Evolutionary conservation across 129 eudicot species (phyloP).

Genomic region (Calendula officinalis): DNA sequence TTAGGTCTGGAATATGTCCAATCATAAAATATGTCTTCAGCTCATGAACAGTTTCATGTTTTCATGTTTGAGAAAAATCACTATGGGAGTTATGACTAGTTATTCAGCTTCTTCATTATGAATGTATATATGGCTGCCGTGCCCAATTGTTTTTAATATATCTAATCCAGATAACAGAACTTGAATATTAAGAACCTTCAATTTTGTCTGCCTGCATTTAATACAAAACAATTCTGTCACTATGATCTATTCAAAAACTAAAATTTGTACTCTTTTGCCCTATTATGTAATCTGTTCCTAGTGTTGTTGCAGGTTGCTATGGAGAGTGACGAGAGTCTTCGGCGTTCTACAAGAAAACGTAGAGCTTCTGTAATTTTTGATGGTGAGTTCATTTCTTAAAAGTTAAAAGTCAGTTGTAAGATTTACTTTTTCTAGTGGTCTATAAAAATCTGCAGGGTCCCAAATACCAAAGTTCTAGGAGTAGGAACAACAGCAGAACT

Average conservation of each 20-base stretch:
- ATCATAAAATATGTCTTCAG: background rate
- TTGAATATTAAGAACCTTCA: constrained; percentile 11
- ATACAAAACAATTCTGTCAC: background rate
- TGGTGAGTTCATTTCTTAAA: constrained; percentile 56
- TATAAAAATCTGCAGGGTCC: constrained; percentile 58
- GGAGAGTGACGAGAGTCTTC: constrained; percentile 62
- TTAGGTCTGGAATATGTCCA: background rate
- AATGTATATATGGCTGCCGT: constrained; percentile 8
- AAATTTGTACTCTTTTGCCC: background rate
- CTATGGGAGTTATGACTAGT: constrained; percentile 1
- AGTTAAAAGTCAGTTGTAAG: background rate
- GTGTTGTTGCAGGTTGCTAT: constrained; percentile 52
- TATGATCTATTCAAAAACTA: constrained; percentile 1
- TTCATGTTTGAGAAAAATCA: background rate
- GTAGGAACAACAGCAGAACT: constrained; percentile 41
- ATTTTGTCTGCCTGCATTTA: background rate
- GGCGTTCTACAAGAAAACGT: constrained; percentile 90
- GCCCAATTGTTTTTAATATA: constrained; percentile 5
- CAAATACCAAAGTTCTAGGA: constrained; percentile 54
- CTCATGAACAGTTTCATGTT: background rate
- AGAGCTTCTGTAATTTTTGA: constrained; percentile 55
- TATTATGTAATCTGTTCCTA: constrained; percentile 20
- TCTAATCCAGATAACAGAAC: constrained; percentile 12
- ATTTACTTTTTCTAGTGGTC: constrained; percentile 2
- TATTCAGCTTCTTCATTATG: background rate